These are phyloP conservation scores for Colletotrichum graminicola DNA, from an alignment of 2,329 filamentous ascomycete species.

Conservation along the genomic window DNA sequence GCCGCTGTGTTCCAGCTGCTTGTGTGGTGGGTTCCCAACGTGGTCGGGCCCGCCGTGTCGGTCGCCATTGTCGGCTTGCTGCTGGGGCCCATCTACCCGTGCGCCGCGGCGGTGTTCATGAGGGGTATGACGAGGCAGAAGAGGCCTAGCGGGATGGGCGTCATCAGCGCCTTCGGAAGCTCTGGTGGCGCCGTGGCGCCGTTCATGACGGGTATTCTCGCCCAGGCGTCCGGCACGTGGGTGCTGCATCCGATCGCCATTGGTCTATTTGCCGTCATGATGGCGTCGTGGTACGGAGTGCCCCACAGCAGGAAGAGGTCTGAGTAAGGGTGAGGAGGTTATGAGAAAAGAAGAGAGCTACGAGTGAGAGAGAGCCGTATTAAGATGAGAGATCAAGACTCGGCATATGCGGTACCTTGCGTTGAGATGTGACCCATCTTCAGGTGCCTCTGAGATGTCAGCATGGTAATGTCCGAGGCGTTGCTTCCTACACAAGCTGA, in stretches of 20 bases:
- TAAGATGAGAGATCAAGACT: neutral
- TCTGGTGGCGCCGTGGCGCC: conserved; percentile 76
- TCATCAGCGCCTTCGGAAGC: conserved; percentile 78
- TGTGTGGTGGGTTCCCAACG: conserved; percentile 82
- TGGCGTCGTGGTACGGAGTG: conserved; percentile 72
- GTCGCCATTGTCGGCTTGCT: conserved; percentile 79
- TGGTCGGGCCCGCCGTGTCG: conserved; percentile 77
- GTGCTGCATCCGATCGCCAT: conserved; percentile 77
- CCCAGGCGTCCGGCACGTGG: conserved; percentile 72
- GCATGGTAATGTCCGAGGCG: neutral
- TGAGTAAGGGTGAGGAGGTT: conserved; percentile 60
- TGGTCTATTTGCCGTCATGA: conserved; percentile 73
- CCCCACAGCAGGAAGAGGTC: conserved; percentile 70
- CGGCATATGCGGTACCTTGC: neutral
- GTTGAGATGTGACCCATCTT: neutral
- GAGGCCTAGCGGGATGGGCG: conserved; percentile 73
- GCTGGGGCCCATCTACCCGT: conserved; percentile 84
- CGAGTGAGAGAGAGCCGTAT: neutral
- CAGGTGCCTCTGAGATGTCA: neutral
- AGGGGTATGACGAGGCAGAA: conserved; percentile 69
- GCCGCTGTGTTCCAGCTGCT: conserved; percentile 78
- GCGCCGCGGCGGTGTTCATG: conserved; percentile 74
- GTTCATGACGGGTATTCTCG: conserved; percentile 74
- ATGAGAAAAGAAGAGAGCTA: neutral
- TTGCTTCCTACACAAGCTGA: no score